Evolutionary conservation across 2,329 filamentous ascomycete species (phyloP).

Genomic region (Thyridium curvatum): DNA sequence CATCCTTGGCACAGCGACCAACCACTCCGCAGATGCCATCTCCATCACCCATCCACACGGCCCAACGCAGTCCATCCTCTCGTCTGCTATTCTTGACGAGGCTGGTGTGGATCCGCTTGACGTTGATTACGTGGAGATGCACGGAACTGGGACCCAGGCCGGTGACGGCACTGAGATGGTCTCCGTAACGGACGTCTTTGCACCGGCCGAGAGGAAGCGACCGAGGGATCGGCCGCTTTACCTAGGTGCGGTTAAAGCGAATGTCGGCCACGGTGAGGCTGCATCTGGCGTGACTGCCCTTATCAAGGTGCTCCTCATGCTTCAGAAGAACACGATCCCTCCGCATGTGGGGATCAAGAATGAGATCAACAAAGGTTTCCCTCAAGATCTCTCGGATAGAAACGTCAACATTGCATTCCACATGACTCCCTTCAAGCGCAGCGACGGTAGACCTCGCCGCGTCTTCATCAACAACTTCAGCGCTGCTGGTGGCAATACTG

Average conservation of each 20-base stretch:
- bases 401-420: conserved; percentile 54
- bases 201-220: conserved; percentile 38
- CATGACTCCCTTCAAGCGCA: conserved; percentile 41
- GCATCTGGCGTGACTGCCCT: conserved; percentile 57
- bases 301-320: conserved; percentile 59
- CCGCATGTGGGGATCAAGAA: conserved; percentile 64
- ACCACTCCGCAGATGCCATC: conserved; percentile 74
- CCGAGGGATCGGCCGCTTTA: conserved; percentile 46
- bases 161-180: conserved; percentile 80
- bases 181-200: conserved; percentile 57
- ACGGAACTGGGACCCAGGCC: conserved; percentile 82
- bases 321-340: conserved; percentile 56
- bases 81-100: conserved; percentile 62
- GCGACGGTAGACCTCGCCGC: conserved; percentile 37
- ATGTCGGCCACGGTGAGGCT: conserved; percentile 57
- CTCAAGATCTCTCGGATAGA: conserved; percentile 47
- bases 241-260: conserved; percentile 58
- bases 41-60: conserved; percentile 82
- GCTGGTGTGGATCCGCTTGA: conserved; percentile 71
- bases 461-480: conserved; percentile 64
- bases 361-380: conserved; percentile 53
- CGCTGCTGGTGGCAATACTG: conserved; percentile 67
- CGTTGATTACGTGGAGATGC: conserved; percentile 82
- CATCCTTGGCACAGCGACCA: conserved; percentile 69
- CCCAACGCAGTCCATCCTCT: conserved; percentile 67